A percentile compares a stretch with the other conserved stretches of the same genome.
These are phyloP conservation scores for Wallacemonas rigidus DNA, from an alignment of 208 protist genomes.

Conservation along the genomic window DNA sequence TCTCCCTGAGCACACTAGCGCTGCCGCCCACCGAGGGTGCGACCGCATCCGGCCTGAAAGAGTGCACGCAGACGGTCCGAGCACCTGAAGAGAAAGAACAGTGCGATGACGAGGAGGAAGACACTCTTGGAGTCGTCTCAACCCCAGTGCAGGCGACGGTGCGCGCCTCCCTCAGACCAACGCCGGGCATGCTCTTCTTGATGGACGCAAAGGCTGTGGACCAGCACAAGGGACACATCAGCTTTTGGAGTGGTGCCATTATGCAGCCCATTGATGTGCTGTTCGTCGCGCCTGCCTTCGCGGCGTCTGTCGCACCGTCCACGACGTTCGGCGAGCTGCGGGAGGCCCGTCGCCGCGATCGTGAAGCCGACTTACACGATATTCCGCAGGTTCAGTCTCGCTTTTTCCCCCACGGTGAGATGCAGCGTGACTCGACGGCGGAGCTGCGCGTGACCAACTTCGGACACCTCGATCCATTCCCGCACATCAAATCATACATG, in stretches of 20 bases:
- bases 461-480: conserved; percentile 76
- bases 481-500: background rate
- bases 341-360: conserved; percentile 15
- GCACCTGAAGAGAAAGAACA: background rate
- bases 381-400: conserved; percentile 29
- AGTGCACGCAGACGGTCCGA: background rate
- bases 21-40: conserved; percentile 19
- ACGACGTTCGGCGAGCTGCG: conserved; percentile 57
- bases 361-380: conserved; percentile 29
- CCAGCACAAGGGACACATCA: conserved; percentile 29
- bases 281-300: conserved; percentile 60
- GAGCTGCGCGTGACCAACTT: conserved; percentile 60
- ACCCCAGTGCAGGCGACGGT: background rate
- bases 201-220: conserved; percentile 32
- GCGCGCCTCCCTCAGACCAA: background rate
- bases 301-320: conserved; percentile 36
- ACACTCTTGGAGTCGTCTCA: conserved; percentile 67
- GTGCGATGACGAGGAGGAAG: conserved; percentile 40
- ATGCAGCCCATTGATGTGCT: conserved; percentile 73
- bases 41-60: background rate
- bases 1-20: conserved; percentile 57
- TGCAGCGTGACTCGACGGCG: conserved; percentile 36
- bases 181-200: conserved; percentile 67
- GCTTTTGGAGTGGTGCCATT: conserved; percentile 89
- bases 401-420: conserved; percentile 71